These are phyloP conservation scores for Pyrenopolyporus hunteri DNA, from an alignment of 495 filamentous ascomycete species.

Conservation along the genomic window DNA sequence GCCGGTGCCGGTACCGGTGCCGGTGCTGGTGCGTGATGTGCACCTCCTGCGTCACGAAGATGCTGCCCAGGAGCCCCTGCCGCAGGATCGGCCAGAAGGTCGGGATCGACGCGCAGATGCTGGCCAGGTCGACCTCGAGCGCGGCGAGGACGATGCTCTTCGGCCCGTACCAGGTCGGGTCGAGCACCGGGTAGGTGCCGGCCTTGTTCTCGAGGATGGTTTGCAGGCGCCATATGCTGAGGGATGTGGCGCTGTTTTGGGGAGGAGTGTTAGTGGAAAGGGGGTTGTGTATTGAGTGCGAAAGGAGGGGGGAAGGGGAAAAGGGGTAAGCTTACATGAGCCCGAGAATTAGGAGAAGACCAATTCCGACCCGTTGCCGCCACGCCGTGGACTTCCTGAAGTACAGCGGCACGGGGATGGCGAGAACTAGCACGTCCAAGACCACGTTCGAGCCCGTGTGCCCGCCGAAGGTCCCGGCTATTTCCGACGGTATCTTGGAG, in stretches of 20 bases:
- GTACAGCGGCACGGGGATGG: conserved; percentile 39
- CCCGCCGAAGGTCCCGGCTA: conserved; percentile 36
- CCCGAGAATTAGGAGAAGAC: conserved; percentile 35
- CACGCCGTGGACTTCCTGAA: conserved; percentile 29
- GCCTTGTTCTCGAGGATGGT: conserved; percentile 39
- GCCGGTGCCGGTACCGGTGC: conserved; percentile 35
- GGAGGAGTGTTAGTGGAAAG: background rate
- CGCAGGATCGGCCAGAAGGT: conserved; percentile 42
- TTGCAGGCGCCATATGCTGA: conserved; percentile 38
- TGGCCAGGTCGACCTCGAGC: conserved; percentile 47
- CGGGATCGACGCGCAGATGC: conserved; percentile 45
- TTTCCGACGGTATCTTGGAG: conserved; percentile 25
- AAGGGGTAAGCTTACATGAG: conserved; percentile 19
- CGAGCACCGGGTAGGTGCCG: conserved; percentile 37
- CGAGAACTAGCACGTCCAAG: conserved; percentile 38
- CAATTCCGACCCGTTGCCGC: conserved; percentile 40
- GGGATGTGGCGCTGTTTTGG: conserved; percentile 27
- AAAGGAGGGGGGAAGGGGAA: background rate
- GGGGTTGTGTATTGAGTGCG: background rate
- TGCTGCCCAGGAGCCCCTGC: conserved; percentile 26
- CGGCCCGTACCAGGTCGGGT: conserved; percentile 43
- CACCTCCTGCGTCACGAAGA: conserved; percentile 43
- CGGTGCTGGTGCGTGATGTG: conserved; percentile 42
- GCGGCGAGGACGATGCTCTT: conserved; percentile 41
- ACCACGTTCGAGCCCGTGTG: conserved; percentile 39